Conservation (phyloP, 306 rosid species). For the Malus sylvestris region DNA sequence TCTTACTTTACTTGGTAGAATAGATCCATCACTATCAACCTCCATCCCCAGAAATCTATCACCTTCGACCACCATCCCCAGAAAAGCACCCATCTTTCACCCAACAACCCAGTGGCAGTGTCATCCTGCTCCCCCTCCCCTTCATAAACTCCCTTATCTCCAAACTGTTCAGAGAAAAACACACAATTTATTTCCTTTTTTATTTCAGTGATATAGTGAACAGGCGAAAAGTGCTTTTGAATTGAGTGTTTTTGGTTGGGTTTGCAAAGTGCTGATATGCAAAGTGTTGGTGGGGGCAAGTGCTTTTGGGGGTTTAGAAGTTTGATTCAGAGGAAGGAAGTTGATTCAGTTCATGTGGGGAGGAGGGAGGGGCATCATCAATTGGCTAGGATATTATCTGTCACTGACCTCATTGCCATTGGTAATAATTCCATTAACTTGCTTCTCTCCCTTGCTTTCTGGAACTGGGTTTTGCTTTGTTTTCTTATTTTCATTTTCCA, state of each 20-base stretch:
- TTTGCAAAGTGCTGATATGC: neutral
- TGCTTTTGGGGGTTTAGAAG: slow-evolving; percentile 33
- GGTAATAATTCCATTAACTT: slow-evolving; percentile 28
- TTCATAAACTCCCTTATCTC: neutral
- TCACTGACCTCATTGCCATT: slow-evolving; percentile 50
- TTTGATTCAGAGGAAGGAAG: slow-evolving; percentile 54
- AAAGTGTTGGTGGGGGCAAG: slow-evolving; percentile 9
- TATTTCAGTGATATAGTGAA: neutral
- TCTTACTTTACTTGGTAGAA: too few relatives aligned
- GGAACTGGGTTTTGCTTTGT: neutral
- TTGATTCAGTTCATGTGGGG: slow-evolving; percentile 43
- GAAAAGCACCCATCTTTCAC: too few relatives aligned
- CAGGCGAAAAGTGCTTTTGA: neutral
- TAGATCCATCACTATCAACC: neutral
- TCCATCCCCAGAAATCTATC: neutral
- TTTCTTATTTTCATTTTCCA: neutral
- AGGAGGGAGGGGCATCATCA: slow-evolving; percentile 24
- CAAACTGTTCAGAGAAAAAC: neutral
- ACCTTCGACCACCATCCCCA: neutral
- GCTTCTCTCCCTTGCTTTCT: neutral
- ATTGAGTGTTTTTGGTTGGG: neutral
- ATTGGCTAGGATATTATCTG: slow-evolving; percentile 56
- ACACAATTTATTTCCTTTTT: neutral
- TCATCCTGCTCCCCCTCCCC: too few relatives aligned
- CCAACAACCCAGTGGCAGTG: too few relatives aligned